These are phyloP conservation scores for Mortierella sp. DNA, from an alignment of 371 early-diverging fungal genomes.

Conservation along the genomic window DNA sequence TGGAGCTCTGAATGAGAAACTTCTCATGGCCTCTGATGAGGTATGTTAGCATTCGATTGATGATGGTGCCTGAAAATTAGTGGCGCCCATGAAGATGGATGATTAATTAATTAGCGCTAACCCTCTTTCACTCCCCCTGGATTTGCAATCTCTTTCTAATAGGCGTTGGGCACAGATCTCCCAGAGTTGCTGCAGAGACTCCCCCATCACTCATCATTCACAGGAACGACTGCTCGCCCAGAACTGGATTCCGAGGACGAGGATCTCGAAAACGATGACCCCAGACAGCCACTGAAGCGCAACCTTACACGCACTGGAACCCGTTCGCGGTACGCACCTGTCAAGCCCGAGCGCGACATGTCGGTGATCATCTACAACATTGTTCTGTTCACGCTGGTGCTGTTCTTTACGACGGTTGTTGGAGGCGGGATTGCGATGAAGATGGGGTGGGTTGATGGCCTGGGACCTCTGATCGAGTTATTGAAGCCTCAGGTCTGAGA, in stretches of 20 bases:
- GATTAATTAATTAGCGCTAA: background rate
- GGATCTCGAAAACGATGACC: constrained; percentile 3
- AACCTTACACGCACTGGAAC: constrained; percentile 26
- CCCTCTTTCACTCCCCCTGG: background rate
- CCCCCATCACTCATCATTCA: constrained; percentile 49
- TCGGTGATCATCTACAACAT: constrained; percentile 40
- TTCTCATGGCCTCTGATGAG: constrained; percentile 54
- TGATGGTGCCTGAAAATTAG: background rate
- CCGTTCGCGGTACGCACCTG: constrained; percentile 51
- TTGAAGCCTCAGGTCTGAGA: constrained; percentile 24
- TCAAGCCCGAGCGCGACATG: constrained; percentile 41
- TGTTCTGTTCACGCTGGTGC: constrained; percentile 34
- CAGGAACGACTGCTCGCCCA: constrained; percentile 44
- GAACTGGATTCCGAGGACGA: constrained; percentile 41
- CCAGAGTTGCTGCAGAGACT: constrained; percentile 52
- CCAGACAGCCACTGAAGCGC: constrained; percentile 12
- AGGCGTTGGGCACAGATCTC: constrained; percentile 57
- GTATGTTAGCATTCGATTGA: constrained; percentile 18
- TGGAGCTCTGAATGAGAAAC: constrained; percentile 50
- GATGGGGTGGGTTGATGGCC: constrained; percentile 49
- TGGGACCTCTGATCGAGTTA: constrained; percentile 41
- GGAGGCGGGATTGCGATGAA: constrained; percentile 40
- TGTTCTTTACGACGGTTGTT: constrained; percentile 50
- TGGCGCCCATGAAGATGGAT: background rate
- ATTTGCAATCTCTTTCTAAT: background rate